phyloP scores from a whole-genome alignment of 441 rosid species.

The Euphorbia corollata region DNA sequence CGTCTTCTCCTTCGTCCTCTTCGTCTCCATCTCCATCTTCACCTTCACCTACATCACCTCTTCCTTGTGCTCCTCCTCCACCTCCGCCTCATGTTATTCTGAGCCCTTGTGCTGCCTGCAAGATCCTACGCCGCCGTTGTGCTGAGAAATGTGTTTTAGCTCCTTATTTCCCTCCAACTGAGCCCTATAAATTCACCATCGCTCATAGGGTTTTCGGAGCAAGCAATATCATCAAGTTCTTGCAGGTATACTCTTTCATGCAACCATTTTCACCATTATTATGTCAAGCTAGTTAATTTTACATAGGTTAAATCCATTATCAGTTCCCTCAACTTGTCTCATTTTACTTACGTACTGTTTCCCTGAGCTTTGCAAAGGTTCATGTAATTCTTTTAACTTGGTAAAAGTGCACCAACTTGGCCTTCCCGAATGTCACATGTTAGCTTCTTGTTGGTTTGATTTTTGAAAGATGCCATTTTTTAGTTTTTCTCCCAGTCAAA shows the following conservation, averaged over 20 bases:
- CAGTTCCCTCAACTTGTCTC: no score
- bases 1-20: slow-evolving; percentile 13
- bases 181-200: slow-evolving; percentile 57
- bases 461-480: no score
- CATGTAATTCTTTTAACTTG: no score
- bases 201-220: slow-evolving; percentile 69
- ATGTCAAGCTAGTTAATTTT: no score
- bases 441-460: no score
- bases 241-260: slow-evolving; percentile 36
- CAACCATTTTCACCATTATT: no score
- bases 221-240: slow-evolving; percentile 59
- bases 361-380: no score
- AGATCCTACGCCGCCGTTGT: slow-evolving; percentile 61
- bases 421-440: no score
- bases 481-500: no score
- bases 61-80: slow-evolving; percentile 18
- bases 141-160: slow-evolving; percentile 54
- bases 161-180: slow-evolving; percentile 67
- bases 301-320: no score
- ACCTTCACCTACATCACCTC: slow-evolving; percentile 6
- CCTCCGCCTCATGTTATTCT: slow-evolving; percentile 24
- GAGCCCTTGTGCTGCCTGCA: slow-evolving; percentile 76
- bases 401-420: no score
- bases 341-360: no score
- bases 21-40: slow-evolving; percentile 4